Evolutionary conservation across 2,329 filamentous ascomycete genomes (phyloP), one percentile per base, ranked within the genome.

Genomic region (Hymenoscyphus repandus): DNA sequence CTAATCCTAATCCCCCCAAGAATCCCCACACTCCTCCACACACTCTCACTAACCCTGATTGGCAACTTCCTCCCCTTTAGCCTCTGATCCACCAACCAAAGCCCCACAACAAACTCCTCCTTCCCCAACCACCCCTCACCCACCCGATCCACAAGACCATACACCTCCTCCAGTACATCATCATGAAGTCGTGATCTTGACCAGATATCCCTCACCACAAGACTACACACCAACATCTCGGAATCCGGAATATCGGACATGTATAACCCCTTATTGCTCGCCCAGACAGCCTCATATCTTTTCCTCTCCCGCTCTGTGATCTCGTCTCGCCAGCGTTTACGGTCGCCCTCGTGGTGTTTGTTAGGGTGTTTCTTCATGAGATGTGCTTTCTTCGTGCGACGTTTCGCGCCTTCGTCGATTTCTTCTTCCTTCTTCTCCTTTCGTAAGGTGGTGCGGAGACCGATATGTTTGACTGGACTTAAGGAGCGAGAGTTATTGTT

Each of bases 201-300:
- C 86, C 86, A 93, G n/a, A 93, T 78, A 57, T 93, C 88, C 17
- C 83, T 73, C 2, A 82, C 85, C 6, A 90, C 78, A 0, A 90
- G 69, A 61, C 84, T 86, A 32, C 77, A 74, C 2, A 92, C 83
- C 41, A 77, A 73, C 12, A 80, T 75, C 20, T 60, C 60, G 5
- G 31, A 33, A n/a, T 15, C 22, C n/a, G 67, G 59, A 11, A 27
- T 27, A 27, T 27, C 22, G 22, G 50, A 43, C 12, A 57, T 64
- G 7, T 80, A 68, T 0, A 82, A 52, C 0, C 88, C 88, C 44
- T 82, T 80, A 61, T 93, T 93, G 38, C 86, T 88, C 1, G 88
- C 88, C 87, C 88, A 93, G 1, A 93, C 79, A 2, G 86, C 88
- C 66, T 92, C 88, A 66, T 93, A 93, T 1, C 88, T 77, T 62